Base-by-base conservation (phyloP, 192 early-diverging fungal genomes). In the Coemansia sp. region DNA sequence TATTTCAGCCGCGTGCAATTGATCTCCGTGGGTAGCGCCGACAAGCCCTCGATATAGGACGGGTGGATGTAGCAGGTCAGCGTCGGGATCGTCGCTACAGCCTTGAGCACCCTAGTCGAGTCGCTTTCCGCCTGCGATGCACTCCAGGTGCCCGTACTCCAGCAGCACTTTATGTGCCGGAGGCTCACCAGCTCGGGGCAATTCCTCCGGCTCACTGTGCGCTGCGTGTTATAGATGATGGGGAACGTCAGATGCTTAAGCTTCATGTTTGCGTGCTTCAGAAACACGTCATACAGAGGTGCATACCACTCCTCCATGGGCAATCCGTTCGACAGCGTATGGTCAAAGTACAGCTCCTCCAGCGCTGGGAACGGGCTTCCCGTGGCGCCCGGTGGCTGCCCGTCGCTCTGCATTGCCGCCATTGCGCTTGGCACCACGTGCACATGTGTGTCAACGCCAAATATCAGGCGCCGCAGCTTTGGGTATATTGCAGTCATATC, bases 121-220 rank as follows among this genome's bases (percentile, higher is more conserved):
- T 83, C 80, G 45, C 80, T 83, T 4, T 70, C 74, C 0, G 16
- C 43, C 24, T 65, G 68, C 12, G 24, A 15, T 4, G 55, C 11
- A 45, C 65, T 59, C 75, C 75, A 69, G 11, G 46, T 16, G 0
- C 71, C 80, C n/a, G 80, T 83, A 1, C 75, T 75, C 80, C 80
- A 83, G 59, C 80, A 83, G 55, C 80, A 83, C 66, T 83, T 83
- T 51, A 83, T 76, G 15, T 83, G 80, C 0, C 75, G 65, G 15
- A 83, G 48, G 2, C 76, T 72, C 1, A 71, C 66, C 18, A 83
- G 49, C 41, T 45, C 9, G 3, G 80, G 80, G 20, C 80, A 83
- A 41, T 77, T 83, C n/a, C 21, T 44, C 0, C 46, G 24, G 11
- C 67, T 71, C n/a, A 83, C 62, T 3, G 59, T 55, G 6, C 80